phyloP scores from a whole-genome alignment of 1,284 basidiomycete genomes.

The Phylloporus sp. region DNA sequence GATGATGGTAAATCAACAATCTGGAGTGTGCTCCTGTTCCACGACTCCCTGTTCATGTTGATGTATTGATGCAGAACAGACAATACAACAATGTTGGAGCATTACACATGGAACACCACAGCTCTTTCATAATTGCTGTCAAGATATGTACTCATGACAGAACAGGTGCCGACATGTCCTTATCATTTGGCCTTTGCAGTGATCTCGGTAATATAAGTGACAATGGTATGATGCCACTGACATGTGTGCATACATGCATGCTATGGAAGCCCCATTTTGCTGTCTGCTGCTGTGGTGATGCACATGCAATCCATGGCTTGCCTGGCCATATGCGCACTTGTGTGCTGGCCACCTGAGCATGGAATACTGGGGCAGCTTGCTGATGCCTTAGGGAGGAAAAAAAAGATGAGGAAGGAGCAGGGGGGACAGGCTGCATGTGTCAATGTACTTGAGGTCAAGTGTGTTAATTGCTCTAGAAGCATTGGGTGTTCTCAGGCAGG shows the following conservation, averaged over 20 bases:
- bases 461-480: constrained; percentile 40
- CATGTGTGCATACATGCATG: too few species aligned
- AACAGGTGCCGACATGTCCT: constrained; percentile 41
- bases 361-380: constrained; percentile 38
- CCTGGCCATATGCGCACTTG: constrained; percentile 22
- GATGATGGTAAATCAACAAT: too few species aligned
- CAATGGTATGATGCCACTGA: constrained; percentile 35
- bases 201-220: constrained; percentile 34
- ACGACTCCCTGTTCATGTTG: constrained; percentile 16
- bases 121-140: constrained; percentile 32
- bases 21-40: too few species aligned
- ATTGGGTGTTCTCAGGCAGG: too few species aligned
- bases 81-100: constrained; percentile 38
- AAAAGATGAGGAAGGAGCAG: not conserved
- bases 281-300: constrained; percentile 13
- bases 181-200: constrained; percentile 40
- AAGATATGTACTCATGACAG: constrained; percentile 41
- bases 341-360: constrained; percentile 29
- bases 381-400: constrained; percentile 36
- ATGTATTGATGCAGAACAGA: constrained; percentile 38
- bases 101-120: constrained; percentile 37
- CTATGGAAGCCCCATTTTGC: constrained; percentile 3
- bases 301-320: constrained; percentile 9
- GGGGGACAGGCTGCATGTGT: constrained; percentile 5
- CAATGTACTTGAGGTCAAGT: constrained; percentile 37